Base-by-base conservation (phyloP, 352 stramenopile species). In the Phytopythium kandeliae region DNA sequence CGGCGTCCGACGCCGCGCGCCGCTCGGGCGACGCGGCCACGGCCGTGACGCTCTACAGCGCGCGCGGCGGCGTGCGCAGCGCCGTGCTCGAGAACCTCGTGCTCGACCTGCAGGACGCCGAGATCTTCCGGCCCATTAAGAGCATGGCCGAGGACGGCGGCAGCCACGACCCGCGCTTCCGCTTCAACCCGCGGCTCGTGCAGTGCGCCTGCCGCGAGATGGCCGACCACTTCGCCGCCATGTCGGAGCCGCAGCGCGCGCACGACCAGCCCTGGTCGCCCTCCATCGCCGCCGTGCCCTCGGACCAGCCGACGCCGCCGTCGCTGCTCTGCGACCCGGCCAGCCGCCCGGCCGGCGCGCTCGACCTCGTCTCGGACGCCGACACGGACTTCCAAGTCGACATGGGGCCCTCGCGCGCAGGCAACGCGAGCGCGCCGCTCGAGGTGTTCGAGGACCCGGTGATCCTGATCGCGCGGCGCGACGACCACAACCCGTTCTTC, bases 401-500 rank as follows among this genome's bases (percentile, higher is more conserved):
- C n/a, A n/a, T n/a, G n/a, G n/a, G n/a, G n/a, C n/a, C n/a, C n/a
- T n/a, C n/a, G n/a, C n/a, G n/a, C n/a, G n/a, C n/a, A n/a, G n/a
- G n/a, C n/a, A n/a, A 37, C 33, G 33, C 9, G 33, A 11, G 33
- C 33, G 33, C 11, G 33, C 33, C n/a, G n/a, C n/a, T n/a, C n/a
- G n/a, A n/a, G n/a, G n/a, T n/a, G n/a, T n/a, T n/a, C n/a, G n/a
- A n/a, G n/a, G n/a, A n/a, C n/a, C n/a, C n/a, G n/a, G n/a, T n/a
- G n/a, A n/a, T n/a, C n/a, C n/a, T n/a, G n/a, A n/a, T n/a, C n/a
- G 52, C 67, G 3, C 63, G 71, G 12, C 58, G 57, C 7, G 66
- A 83, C 36, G 71, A 79, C 48, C 69, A 78, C 28, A 79, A 79
- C 41, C 69, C 72, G 34, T 84, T 78, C 48, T 80, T 77, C 51